Percentiles rank a stretch among this genome's conserved stretches.
Evolutionary conservation across 129 eudicot species (phyloP).

Genomic region (Chrysanthemum seticuspe): DNA sequence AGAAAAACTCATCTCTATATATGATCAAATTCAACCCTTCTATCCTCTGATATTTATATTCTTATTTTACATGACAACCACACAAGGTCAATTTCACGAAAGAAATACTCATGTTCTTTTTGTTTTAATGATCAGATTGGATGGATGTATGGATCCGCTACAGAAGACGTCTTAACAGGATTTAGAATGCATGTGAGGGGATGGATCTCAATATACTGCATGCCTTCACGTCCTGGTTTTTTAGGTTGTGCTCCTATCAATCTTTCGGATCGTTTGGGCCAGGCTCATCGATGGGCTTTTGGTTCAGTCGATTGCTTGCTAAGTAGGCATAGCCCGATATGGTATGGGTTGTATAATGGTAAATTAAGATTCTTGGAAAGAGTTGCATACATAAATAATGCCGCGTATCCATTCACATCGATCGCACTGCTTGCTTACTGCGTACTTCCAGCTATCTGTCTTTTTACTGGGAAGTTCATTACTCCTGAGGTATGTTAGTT

Average conservation of each 20-base stretch:
- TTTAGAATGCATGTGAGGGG: slow-evolving; percentile 89
- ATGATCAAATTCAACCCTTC: no score
- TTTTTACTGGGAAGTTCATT: slow-evolving; percentile 72
- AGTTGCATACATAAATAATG: slow-evolving; percentile 73
- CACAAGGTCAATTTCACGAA: not conserved
- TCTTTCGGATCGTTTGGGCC: slow-evolving; percentile 89
- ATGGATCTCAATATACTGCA: slow-evolving; percentile 78
- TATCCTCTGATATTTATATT: no score
- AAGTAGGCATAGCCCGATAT: slow-evolving; percentile 84
- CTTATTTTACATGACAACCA: not conserved
- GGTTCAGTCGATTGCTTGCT: slow-evolving; percentile 78
- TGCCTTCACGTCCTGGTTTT: slow-evolving; percentile 85
- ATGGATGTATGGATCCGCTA: slow-evolving; percentile 85
- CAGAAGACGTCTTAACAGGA: slow-evolving; percentile 85
- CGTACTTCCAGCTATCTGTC: slow-evolving; percentile 77
- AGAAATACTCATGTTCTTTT: not conserved
- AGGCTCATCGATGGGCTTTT: slow-evolving; percentile 85
- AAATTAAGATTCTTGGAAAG: slow-evolving; percentile 63
- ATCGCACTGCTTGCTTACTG: slow-evolving; percentile 76
- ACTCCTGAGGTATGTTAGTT: slow-evolving; percentile 61
- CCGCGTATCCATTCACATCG: slow-evolving; percentile 76
- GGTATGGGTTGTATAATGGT: slow-evolving; percentile 75
- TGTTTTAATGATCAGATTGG: slow-evolving; percentile 50
- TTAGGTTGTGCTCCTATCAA: slow-evolving; percentile 91
- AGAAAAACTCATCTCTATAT: no score